phyloP scores from a whole-genome alignment of 1,284 basidiomycete species.

The Athelia psychrophila region DNA sequence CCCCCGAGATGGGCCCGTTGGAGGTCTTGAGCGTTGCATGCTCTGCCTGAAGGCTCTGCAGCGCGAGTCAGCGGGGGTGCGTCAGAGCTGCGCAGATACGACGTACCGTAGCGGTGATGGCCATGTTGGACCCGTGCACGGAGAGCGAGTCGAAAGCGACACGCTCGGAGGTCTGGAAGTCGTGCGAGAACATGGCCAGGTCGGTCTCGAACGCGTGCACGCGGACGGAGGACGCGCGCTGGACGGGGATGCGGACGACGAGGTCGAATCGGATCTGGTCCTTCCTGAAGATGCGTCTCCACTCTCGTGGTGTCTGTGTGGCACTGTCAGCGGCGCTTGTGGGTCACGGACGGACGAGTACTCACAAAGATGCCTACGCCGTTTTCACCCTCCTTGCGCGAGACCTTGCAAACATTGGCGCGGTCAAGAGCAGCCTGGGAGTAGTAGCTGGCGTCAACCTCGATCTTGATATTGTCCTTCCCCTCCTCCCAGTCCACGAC shows the following conservation, averaged over 20 bases:
- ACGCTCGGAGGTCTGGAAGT: slow-evolving; percentile 20
- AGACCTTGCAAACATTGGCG: slow-evolving; percentile 33
- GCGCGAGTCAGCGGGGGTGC: slow-evolving; percentile 6
- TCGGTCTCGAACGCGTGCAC: slow-evolving; percentile 19
- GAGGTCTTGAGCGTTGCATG: slow-evolving; percentile 21
- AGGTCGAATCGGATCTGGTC: not conserved
- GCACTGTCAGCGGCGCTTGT: too few species aligned
- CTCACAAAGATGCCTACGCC: slow-evolving; percentile 44
- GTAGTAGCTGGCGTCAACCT: slow-evolving; percentile 29
- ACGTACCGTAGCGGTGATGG: not conserved
- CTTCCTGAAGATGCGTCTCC: not conserved
- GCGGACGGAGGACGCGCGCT: not conserved
- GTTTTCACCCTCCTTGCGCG: slow-evolving; percentile 23
- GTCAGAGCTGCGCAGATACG: not conserved
- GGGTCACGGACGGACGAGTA: slow-evolving; percentile 6
- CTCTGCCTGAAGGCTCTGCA: slow-evolving; percentile 15
- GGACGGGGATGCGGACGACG: not conserved
- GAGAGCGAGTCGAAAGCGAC: slow-evolving; percentile 23
- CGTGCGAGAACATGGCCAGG: slow-evolving; percentile 25
- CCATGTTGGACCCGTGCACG: not conserved
- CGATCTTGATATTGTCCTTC: slow-evolving; percentile 26
- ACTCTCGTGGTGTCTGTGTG: not conserved
- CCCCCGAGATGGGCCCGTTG: slow-evolving; percentile 33
- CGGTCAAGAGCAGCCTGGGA: slow-evolving; percentile 20
- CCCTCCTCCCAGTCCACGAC: slow-evolving; percentile 26